A percentile compares a stretch with the other conserved stretches of the same genome.
These are phyloP conservation scores for Cylindrotheca fusiformis DNA, from an alignment of 108 stramenopile genomes.

Conservation along the genomic window DNA sequence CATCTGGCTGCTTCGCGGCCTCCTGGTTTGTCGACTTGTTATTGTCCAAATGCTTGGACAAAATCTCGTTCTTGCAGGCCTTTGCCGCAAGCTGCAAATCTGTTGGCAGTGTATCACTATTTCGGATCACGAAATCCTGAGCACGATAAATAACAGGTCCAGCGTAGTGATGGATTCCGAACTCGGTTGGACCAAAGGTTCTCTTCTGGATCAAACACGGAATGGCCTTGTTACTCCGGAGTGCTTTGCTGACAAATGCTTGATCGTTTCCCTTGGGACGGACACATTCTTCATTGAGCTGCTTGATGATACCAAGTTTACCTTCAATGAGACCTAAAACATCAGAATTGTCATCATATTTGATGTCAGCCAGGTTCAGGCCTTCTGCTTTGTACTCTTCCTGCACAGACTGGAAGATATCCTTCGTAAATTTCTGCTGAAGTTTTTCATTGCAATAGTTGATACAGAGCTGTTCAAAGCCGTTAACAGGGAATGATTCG, in stretches of 20 bases:
- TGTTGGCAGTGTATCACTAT: slow-evolving; percentile 79
- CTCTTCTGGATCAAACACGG: slow-evolving; percentile 52
- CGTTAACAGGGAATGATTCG: slow-evolving; percentile 90
- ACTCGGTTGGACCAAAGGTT: slow-evolving; percentile 45
- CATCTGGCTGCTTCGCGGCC: slow-evolving; percentile 32
- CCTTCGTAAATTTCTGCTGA: slow-evolving; percentile 88
- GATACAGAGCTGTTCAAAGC: slow-evolving; percentile 93
- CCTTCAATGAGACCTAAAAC: slow-evolving; percentile 93
- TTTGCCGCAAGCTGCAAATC: slow-evolving; percentile 56
- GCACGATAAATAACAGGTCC: slow-evolving; percentile 87
- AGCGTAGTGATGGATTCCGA: slow-evolving; percentile 94
- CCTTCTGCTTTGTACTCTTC: slow-evolving; percentile 91
- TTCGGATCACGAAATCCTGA: slow-evolving; percentile 77
- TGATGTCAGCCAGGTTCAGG: slow-evolving; percentile 80
- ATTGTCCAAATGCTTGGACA: slow-evolving; percentile 35
- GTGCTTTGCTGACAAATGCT: slow-evolving; percentile 70
- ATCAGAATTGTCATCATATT: slow-evolving; percentile 91
- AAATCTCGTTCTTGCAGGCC: slow-evolving; percentile 46
- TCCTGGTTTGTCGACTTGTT: slow-evolving; percentile 32
- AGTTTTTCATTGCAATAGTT: slow-evolving; percentile 94
- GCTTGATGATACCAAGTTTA: slow-evolving; percentile 82
- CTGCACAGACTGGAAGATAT: slow-evolving; percentile 85
- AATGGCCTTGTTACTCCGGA: slow-evolving; percentile 46
- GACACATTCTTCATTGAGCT: slow-evolving; percentile 96
- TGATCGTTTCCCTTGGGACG: slow-evolving; percentile 85